Base-by-base conservation (phyloP, 1,284 basidiomycete genomes). In the Cryptococcus sp. region DNA sequence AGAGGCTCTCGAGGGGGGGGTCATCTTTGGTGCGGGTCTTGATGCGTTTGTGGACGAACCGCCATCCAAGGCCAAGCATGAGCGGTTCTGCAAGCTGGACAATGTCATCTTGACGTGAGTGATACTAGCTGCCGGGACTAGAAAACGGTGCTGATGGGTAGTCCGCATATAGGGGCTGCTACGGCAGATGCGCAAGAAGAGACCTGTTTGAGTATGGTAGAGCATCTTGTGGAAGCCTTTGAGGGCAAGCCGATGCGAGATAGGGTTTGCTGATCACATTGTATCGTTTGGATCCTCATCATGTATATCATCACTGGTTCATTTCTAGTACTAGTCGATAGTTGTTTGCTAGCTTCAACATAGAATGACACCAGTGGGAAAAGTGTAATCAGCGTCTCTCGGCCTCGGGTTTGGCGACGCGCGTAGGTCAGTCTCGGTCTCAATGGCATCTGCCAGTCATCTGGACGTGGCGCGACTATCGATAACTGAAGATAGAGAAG, bases 1-100 rank as follows among this genome's bases (percentile, higher is more conserved):
- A 18, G 31, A 45, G 11, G 63, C 64, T 1, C 48, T 66, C 6
- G 31, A 43, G 19, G 31, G 37, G 16, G 49, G 47, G 18, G 35
- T 22, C 31, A 63, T 65, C 28, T 42, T 39, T 12, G 60, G 52
- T 2, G 60, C 58, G 1, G 50, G 50, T 5, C 35, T 51, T 19
- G 50, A 51, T 21, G 50, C 45, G 31, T 47, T 43, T 24, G 39
- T 47, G 11, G n/a, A 43, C 18, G 50, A 51, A 34, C 48, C 48
- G 18, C 48, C 48, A 10, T n/a, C 25, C 7, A 11, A 21, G 37
- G 32, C 35, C 10, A 33, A 33, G 26, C 45, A 50, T 23, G 42
- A 33, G 21, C 28, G 38, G 24, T 32, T 50, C 21, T 50, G 48
- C 43, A 33, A 31, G 18, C 21, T 25, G 9, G 43, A 45, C 36